phyloP scores from a whole-genome alignment of 345 rosid genomes.

The Gynandropsis gynandra region DNA sequence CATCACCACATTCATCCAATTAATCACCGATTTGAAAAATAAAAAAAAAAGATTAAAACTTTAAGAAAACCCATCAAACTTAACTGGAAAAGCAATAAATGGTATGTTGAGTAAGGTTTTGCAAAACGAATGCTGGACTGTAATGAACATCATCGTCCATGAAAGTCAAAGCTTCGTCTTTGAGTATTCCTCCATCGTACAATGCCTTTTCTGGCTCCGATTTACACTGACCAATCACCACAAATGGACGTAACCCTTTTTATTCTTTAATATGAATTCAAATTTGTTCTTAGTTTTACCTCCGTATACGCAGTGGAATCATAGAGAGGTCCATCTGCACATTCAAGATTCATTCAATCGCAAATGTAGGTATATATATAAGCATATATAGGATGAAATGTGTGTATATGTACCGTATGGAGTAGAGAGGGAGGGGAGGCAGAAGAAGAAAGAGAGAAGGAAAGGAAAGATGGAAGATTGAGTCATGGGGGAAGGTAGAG shows the following conservation, averaged over 20 bases:
- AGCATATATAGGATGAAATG: neutral
- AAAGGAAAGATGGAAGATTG: constrained; percentile 4
- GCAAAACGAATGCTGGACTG: constrained; percentile 47
- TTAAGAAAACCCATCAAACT: constrained; percentile 13
- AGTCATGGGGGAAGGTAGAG: constrained; percentile 24
- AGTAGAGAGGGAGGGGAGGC: constrained; percentile 22
- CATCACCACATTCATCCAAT: constrained; percentile 1
- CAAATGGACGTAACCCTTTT: neutral
- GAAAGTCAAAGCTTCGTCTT: constrained; percentile 18
- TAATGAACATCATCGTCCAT: constrained; percentile 14
- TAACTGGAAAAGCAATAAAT: constrained; percentile 71
- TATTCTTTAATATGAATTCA: neutral
- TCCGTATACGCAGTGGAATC: constrained; percentile 63
- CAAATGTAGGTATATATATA: neutral
- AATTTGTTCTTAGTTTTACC: constrained; percentile 30
- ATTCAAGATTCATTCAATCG: neutral
- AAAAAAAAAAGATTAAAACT: no score
- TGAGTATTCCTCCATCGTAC: constrained; percentile 68
- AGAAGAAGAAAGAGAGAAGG: constrained; percentile 22
- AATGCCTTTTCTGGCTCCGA: constrained; percentile 51
- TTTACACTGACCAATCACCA: constrained; percentile 48
- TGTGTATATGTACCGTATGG: constrained; percentile 34
- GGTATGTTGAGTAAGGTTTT: constrained; percentile 43
- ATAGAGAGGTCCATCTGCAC: constrained; percentile 51
- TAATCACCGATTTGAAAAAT: no score